Evolutionary conservation across 768 basidiomycete genomes (phyloP).

Genomic region (Dictyophora rubrovolvata): DNA sequence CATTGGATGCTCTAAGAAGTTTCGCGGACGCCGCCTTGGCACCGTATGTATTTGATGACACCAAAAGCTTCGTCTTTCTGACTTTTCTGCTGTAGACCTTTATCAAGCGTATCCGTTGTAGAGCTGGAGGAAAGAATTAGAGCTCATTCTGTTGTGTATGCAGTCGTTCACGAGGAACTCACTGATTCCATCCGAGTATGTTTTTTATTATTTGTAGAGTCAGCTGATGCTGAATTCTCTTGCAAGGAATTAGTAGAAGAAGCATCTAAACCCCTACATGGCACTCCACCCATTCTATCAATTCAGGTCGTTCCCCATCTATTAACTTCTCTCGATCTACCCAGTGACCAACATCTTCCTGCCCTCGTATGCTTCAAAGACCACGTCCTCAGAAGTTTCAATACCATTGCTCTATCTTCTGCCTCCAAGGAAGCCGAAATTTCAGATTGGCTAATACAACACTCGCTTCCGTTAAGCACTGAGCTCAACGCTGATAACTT

Average conservation of each 20-base stretch:
- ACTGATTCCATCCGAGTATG: constrained; percentile 26
- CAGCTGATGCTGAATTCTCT: background rate
- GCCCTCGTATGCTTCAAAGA: constrained; percentile 62
- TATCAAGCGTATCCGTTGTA: constrained; percentile 27
- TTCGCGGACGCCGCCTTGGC: constrained; percentile 71
- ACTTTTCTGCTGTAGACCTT: constrained; percentile 20
- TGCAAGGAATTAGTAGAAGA: constrained; percentile 43
- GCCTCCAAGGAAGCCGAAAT: constrained; percentile 25
- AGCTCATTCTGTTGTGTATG: constrained; percentile 45
- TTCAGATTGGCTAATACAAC: constrained; percentile 46
- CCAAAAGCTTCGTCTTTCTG: constrained; percentile 1
- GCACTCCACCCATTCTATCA: constrained; percentile 38
- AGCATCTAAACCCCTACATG: constrained; percentile 39
- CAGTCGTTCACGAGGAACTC: constrained; percentile 38
- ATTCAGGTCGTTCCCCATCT: constrained; percentile 26
- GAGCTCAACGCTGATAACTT: constrained; percentile 76
- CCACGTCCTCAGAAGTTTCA: constrained; percentile 18
- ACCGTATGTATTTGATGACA: constrained; percentile 39
- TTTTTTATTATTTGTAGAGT: background rate
- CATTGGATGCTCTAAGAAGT: constrained; percentile 54
- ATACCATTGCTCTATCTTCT: background rate
- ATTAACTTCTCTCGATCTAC: constrained; percentile 18
- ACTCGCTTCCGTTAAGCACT: constrained; percentile 63
- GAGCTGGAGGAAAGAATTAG: constrained; percentile 35
- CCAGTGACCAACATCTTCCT: constrained; percentile 31